A percentile compares a stretch with the other conserved stretches of the same genome.
Conservation (phyloP, 2,329 filamentous ascomycete genomes). For the Nemania bipapillata region DNA sequence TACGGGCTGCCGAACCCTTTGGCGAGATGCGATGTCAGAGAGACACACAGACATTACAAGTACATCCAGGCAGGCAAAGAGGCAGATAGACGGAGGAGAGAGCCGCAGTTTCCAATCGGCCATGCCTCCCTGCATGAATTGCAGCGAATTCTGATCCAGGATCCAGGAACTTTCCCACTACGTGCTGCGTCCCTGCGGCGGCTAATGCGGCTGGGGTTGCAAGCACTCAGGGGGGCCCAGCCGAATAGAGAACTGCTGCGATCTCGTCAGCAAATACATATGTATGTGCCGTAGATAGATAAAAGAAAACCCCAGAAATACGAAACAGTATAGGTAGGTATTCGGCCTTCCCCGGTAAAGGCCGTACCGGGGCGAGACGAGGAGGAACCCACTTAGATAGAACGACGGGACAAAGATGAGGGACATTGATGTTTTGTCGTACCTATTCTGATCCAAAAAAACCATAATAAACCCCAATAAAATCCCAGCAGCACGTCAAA, state of each 20-base stretch:
- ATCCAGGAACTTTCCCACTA: conserved; percentile 34
- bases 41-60: neutral
- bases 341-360: conserved; percentile 3
- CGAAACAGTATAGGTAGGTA: conserved; percentile 22
- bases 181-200: conserved; percentile 31
- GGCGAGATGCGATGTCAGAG: neutral
- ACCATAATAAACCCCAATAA: too few relatives aligned
- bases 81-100: conserved; percentile 25
- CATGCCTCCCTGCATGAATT: conserved; percentile 35
- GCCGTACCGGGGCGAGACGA: neutral
- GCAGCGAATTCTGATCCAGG: conserved; percentile 31
- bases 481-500: conserved; percentile 35
- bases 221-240: conserved; percentile 31
- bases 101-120: conserved; percentile 32
- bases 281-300: too few relatives aligned
- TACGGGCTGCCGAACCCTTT: neutral
- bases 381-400: neutral
- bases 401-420: conserved; percentile 27
- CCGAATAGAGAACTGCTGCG: conserved; percentile 25
- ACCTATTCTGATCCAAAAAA: too few relatives aligned
- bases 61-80: conserved; percentile 6
- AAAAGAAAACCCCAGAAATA: conserved; percentile 25
- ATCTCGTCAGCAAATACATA: conserved; percentile 18
- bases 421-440: conserved; percentile 23
- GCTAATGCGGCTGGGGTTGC: conserved; percentile 38